Base-by-base conservation (phyloP, 139 green algal genomes). In the Ettlia oleoabundans region DNA sequence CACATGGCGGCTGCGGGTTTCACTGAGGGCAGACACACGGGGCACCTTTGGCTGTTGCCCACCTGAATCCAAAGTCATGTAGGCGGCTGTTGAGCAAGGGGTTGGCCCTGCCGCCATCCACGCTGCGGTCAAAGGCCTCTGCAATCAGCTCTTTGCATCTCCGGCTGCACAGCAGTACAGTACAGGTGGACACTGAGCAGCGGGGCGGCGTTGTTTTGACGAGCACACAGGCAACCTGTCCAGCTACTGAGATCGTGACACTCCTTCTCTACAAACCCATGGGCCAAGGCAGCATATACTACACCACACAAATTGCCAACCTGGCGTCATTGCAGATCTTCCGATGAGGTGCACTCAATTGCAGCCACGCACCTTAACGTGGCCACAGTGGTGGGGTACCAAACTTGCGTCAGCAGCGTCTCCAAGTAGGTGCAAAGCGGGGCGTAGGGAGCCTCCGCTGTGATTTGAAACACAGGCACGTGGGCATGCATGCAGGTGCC, bases 371-470 rank as follows among this genome's bases (percentile, higher is more conserved):
- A 78, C 74, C 74, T 83, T 2, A 97, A 88, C 0, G 95, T 98
- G 32, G 95, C 95, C 15, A 98, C 95, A 3, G 92, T 95, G 33
- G 91, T 92, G 4, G 94, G 95, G 83, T 98, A 98, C 93, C 92
- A 84, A 24, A 86, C 67, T 38, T 79, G 67, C 66, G 55, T 93
- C 2, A 98, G 82, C 40, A 98, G 71, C 30, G 93, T 97, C 84
- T 98, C 95, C 80, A 98, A 72, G 80, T 93, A 98, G 22, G 95
- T 98, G 88, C 91, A 96, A 47, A 98, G 90, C 1, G 88, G 83
- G 0, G 91, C 73, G 77, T 95, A 98, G 35, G 93, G 86, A 2
- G 78, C 89, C 33, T 91, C 80, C 2, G 94, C 88, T 6, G 91
- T 95, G 70, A 98, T 94, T 89, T 96, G 95, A 85, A 94, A 97